Percentiles rank a stretch among this genome's conserved stretches.
Evolutionary conservation across 225 moss, liverwort and hornwort species (phyloP).

Genomic region (Sphagnum contortum): DNA sequence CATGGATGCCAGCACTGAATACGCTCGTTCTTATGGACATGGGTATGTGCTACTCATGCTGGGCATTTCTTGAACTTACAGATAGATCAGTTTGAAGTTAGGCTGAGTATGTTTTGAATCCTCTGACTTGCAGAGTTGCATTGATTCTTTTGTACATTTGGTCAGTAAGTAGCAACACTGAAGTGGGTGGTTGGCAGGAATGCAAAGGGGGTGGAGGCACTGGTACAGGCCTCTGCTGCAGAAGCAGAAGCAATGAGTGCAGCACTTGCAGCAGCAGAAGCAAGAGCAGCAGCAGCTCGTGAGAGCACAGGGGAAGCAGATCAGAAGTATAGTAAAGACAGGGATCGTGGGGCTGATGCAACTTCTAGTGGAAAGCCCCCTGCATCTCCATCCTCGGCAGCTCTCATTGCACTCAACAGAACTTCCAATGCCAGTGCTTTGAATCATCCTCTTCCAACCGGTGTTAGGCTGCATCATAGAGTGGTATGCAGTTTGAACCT

Average conservation of each 20-base stretch:
- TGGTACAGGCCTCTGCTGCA: slow-evolving; percentile 78
- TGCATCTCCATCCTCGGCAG: slow-evolving; percentile 19
- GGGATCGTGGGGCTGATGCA: slow-evolving; percentile 60
- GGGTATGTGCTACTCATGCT: slow-evolving; percentile 11
- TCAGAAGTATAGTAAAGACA: slow-evolving; percentile 30
- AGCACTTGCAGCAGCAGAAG: slow-evolving; percentile 57
- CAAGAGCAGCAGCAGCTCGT: slow-evolving; percentile 51
- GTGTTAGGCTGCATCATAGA: slow-evolving; percentile 80
- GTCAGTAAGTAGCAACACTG: slow-evolving; percentile 10
- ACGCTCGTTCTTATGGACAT: slow-evolving; percentile 14
- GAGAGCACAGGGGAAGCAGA: slow-evolving; percentile 24
- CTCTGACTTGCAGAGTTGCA: too few species aligned
- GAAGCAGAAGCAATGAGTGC: slow-evolving; percentile 73
- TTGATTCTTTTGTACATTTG: too few species aligned
- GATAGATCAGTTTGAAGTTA: too few species aligned
- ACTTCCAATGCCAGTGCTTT: slow-evolving; percentile 9
- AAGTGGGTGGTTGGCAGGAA: slow-evolving; percentile 10
- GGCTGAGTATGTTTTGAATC: too few species aligned
- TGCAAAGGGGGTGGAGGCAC: slow-evolving; percentile 55
- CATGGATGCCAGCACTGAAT: slow-evolving; percentile 1
- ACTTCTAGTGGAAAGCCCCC: slow-evolving; percentile 46
- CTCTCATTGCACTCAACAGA: slow-evolving; percentile 21
- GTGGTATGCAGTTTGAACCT: slow-evolving; percentile 27
- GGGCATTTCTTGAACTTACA: too few species aligned
- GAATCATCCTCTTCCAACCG: slow-evolving; percentile 35